Evolutionary conservation across 768 basidiomycete species (phyloP).

Genomic region (Phallus indusiatus): DNA sequence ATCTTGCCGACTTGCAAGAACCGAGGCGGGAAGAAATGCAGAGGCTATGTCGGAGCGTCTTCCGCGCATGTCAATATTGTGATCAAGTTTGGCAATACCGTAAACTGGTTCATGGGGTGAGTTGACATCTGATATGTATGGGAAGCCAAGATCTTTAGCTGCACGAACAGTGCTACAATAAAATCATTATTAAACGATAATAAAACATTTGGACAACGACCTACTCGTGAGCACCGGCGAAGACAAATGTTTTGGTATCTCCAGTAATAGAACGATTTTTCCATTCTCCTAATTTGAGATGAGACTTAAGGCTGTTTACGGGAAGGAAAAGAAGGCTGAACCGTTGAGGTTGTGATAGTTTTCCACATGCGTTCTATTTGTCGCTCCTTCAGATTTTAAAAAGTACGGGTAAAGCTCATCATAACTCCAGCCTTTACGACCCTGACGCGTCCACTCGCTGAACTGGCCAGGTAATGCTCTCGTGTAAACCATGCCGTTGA

Average conservation of each 20-base stretch:
- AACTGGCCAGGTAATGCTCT: slow-evolving; percentile 24
- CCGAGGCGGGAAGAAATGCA: not conserved
- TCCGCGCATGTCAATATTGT: not conserved
- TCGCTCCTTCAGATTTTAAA: slow-evolving; percentile 21
- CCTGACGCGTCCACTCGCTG: slow-evolving; percentile 21
- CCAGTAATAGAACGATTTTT: too few relatives aligned
- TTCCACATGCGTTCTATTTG: not conserved
- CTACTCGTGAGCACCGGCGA: not conserved
- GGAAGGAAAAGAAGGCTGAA: not conserved
- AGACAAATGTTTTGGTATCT: too few relatives aligned
- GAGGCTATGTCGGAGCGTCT: not conserved
- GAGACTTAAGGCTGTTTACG: not conserved
- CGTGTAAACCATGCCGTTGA: slow-evolving; percentile 15
- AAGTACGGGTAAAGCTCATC: slow-evolving; percentile 26
- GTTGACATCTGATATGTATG: not conserved
- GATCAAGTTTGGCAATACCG: not conserved
- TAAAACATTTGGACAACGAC: not conserved
- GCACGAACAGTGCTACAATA: not conserved
- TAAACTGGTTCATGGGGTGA: not conserved
- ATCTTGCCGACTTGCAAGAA: not conserved
- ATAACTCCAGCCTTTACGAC: slow-evolving; percentile 27
- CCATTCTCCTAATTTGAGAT: too few relatives aligned
- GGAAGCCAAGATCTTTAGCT: not conserved
- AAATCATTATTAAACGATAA: not conserved
- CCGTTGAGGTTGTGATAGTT: not conserved